Conservation (phyloP, 495 filamentous ascomycete species). For the Hyaloscypha hepaticicola region DNA sequence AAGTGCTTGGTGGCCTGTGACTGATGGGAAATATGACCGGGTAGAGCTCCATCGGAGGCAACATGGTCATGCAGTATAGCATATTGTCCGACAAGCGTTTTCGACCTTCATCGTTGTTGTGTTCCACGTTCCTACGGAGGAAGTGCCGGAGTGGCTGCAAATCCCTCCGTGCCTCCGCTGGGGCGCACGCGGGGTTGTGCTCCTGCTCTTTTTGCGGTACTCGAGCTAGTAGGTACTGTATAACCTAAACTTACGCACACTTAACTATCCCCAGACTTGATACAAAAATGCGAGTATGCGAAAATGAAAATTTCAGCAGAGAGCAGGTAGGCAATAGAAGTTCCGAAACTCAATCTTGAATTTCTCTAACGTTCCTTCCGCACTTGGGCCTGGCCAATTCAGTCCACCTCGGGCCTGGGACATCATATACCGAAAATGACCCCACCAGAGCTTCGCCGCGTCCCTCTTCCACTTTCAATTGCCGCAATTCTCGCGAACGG, state of each 20-base stretch:
- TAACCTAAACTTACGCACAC: neutral
- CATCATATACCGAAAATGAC: conserved; percentile 24
- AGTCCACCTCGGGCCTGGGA: conserved; percentile 13
- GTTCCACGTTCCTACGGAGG: too few relatives aligned
- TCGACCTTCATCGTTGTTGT: neutral
- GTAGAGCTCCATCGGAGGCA: neutral
- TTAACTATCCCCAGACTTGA: neutral
- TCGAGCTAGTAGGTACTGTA: neutral
- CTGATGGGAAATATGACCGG: neutral
- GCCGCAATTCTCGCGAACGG: neutral
- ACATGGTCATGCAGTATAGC: neutral
- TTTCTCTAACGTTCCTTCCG: neutral
- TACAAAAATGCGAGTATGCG: neutral
- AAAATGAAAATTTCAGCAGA: neutral
- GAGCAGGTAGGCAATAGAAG: neutral
- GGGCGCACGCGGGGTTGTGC: neutral
- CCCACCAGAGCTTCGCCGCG: conserved; percentile 17
- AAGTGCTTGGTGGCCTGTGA: neutral
- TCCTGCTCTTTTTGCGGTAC: neutral
- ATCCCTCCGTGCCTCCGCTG: neutral
- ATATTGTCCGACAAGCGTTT: neutral
- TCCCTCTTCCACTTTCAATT: neutral
- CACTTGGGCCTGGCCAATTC: neutral
- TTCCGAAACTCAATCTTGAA: neutral
- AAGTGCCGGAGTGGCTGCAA: neutral